phyloP scores from a whole-genome alignment of 1,284 basidiomycete genomes.

The Trichosporon faecale region DNA sequence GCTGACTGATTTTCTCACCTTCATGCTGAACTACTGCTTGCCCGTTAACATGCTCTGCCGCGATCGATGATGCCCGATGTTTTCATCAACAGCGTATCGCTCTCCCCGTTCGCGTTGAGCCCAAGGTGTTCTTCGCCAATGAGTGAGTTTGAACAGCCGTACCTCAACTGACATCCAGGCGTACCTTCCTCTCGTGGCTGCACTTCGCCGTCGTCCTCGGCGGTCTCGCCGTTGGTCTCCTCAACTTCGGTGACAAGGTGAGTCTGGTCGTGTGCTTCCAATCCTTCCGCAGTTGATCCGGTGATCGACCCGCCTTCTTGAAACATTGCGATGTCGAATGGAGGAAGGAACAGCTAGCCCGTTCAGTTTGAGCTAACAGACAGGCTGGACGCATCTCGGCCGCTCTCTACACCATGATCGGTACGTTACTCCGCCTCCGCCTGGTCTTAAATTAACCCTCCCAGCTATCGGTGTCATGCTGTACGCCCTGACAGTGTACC shows the following conservation, averaged over 20 bases:
- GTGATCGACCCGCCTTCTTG: neutral
- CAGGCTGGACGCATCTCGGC: slow-evolving; percentile 53
- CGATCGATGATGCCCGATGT: neutral
- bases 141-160: slow-evolving; percentile 58
- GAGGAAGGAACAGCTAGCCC: too few species aligned
- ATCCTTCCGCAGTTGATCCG: neutral
- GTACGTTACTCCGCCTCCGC: slow-evolving; percentile 34
- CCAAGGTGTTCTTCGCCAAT: slow-evolving; percentile 87
- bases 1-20: neutral
- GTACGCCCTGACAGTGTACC: slow-evolving; percentile 91
- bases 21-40: neutral
- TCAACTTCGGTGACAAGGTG: slow-evolving; percentile 94
- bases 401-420: slow-evolving; percentile 53
- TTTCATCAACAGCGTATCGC: slow-evolving; percentile 66
- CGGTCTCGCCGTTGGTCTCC: slow-evolving; percentile 85
- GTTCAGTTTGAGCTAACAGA: too few species aligned
- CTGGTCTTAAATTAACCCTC: slow-evolving; percentile 9
- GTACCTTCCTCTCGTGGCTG: slow-evolving; percentile 91
- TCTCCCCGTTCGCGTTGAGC: slow-evolving; percentile 87
- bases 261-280: slow-evolving; percentile 26
- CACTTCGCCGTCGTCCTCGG: slow-evolving; percentile 94
- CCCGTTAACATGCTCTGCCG: neutral
- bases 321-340: neutral
- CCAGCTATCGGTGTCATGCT: slow-evolving; percentile 94
- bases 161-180: slow-evolving; percentile 30